Evolutionary conservation across 345 rosid species (phyloP).

Genomic region (Clarkia xantiana): DNA sequence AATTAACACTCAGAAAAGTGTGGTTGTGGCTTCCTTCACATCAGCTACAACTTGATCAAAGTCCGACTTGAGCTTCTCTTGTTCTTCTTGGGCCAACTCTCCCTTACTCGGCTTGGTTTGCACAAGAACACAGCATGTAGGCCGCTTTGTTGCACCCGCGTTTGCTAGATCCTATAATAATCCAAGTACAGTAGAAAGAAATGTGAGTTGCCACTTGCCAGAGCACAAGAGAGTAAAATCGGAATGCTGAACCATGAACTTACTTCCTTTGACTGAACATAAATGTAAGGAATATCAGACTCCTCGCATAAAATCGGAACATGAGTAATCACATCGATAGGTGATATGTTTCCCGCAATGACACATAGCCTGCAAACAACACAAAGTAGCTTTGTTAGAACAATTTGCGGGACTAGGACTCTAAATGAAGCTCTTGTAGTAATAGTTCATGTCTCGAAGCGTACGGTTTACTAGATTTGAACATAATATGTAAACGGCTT

Average conservation of each 20-base stretch:
- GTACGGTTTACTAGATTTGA: too few species aligned
- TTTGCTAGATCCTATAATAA: constrained; percentile 72
- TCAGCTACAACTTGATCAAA: constrained; percentile 48
- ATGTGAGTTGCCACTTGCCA: too few species aligned
- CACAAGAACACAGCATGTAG: constrained; percentile 89
- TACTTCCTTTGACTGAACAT: constrained; percentile 87
- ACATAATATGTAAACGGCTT: too few species aligned
- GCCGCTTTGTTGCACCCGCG: constrained; percentile 87
- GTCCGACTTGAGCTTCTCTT: constrained; percentile 50
- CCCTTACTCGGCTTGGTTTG: constrained; percentile 72
- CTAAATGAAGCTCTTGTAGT: too few species aligned
- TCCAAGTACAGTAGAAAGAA: not conserved
- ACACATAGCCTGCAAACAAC: constrained; percentile 54
- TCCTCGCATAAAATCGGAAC: constrained; percentile 89
- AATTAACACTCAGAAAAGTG: constrained; percentile 22
- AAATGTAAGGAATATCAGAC: constrained; percentile 65
- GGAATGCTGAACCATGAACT: constrained; percentile 5
- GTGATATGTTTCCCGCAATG: constrained; percentile 94
- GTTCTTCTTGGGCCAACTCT: constrained; percentile 49
- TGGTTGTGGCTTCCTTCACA: constrained; percentile 42
- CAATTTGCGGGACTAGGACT: too few species aligned
- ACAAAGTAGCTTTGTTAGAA: not conserved
- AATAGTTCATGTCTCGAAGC: too few species aligned
- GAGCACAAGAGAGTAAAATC: not conserved
- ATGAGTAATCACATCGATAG: constrained; percentile 93